Evolutionary conservation across 805 yeast species (phyloP), one percentile per base, ranked within the genome.

Genomic region (Torulaspora quercuum): DNA sequence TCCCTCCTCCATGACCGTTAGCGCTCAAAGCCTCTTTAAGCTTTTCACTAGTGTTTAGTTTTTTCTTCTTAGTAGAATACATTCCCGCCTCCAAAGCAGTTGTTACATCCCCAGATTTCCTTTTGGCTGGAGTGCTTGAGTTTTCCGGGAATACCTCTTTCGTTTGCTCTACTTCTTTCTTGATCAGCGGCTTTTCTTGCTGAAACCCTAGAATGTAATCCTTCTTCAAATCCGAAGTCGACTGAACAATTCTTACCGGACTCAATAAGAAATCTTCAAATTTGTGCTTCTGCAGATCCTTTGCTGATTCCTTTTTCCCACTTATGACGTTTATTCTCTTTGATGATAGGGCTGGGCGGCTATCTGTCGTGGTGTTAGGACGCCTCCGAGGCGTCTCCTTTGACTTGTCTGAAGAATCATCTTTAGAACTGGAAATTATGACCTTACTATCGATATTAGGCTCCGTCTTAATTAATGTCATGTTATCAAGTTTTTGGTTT

Each of bases 291-390:
- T 37, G 35, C 5, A 32, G 17, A n/a, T 37, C 42, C 7, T 25
- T 33, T 3, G 32, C 42, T 9, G 29, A 18, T 11, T 31, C 36
- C 24, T 39, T 42, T 8, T 21, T 15, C 2, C 28, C 14, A 9
- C 30, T 41, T 11, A 18, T 12, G 19, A 41, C 35, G 17, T 49
- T 48, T 7, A 42, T 23, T 15, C 48, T 35, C 22, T 46, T 49
- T 12, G 41, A 39, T 11, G 39, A 36, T 16, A 48, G 27, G 20
- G 54, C 49, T 46, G 46, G 52, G 50, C 57, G 54, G 48, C 45
- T 42, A 39, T 33, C 35, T 9, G 36, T 10, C 7, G 18, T n/a
- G 11, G 18, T 26, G 15, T 18, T 31, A 3, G 16, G 19, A 15
- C 21, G 17, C 12, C 19, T 27, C 7, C 22, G 16, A 17, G 3